Evolutionary conservation across 805 yeast genomes (phyloP).

Genomic region (Tetrapisispora phaffii): DNA sequence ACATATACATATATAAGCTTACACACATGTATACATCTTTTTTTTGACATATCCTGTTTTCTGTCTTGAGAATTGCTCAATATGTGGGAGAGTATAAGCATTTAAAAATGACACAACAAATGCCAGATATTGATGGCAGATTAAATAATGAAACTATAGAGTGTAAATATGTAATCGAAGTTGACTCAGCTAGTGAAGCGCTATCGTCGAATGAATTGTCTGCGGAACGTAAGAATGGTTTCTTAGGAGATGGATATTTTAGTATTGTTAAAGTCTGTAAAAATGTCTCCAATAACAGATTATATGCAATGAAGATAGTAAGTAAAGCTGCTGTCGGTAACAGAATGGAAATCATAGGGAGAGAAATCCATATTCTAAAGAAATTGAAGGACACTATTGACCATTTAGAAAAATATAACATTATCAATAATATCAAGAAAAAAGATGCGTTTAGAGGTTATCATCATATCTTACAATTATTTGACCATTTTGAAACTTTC

Average conservation of each 20-base stretch:
- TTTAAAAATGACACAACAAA: not conserved
- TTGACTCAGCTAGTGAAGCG: not conserved
- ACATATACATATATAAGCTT: too few relatives aligned
- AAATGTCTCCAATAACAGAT: slow-evolving; percentile 31
- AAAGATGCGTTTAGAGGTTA: slow-evolving; percentile 26
- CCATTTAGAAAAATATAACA: slow-evolving; percentile 30
- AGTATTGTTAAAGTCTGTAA: slow-evolving; percentile 43
- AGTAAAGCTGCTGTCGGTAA: slow-evolving; percentile 21
- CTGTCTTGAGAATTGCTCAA: too few relatives aligned
- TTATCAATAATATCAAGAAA: not conserved
- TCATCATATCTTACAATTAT: slow-evolving; percentile 46
- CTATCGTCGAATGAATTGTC: not conserved
- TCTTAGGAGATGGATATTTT: slow-evolving; percentile 40
- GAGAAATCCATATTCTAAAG: slow-evolving; percentile 48
- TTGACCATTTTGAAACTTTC: slow-evolving; percentile 62
- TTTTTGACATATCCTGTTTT: too few relatives aligned
- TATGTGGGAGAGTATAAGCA: too few relatives aligned
- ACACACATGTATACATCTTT: too few relatives aligned
- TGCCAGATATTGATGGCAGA: not conserved
- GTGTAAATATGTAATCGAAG: slow-evolving; percentile 23
- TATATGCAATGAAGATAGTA: slow-evolving; percentile 40
- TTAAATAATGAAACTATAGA: not conserved
- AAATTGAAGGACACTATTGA: slow-evolving; percentile 17
- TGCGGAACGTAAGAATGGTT: not conserved
- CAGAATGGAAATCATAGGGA: slow-evolving; percentile 37